These are phyloP conservation scores for Oropetium thomaeum DNA, from an alignment of 176 grass and related monocot genomes.

Conservation along the genomic window DNA sequence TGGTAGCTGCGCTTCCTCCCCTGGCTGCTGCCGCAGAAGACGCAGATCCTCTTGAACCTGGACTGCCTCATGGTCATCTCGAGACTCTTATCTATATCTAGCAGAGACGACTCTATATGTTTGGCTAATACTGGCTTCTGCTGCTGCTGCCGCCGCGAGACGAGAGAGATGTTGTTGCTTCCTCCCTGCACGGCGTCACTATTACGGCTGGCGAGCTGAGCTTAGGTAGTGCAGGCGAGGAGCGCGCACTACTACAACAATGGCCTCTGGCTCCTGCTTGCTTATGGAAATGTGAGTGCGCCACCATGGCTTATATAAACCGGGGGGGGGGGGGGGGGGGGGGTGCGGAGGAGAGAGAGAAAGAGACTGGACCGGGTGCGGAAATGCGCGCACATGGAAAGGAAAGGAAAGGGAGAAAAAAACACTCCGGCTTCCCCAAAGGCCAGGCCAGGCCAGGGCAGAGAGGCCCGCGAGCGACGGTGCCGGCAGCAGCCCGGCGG, in stretches of 20 bases:
- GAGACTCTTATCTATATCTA: neutral
- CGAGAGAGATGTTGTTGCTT: neutral
- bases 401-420: neutral
- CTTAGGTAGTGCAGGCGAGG: conserved; percentile 34
- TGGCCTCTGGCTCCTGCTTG: neutral
- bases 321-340: too few relatives aligned
- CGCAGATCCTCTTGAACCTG: conserved; percentile 95
- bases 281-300: conserved; percentile 34
- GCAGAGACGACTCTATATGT: too few relatives aligned
- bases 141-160: neutral
- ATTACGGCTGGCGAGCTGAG: neutral
- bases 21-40: conserved; percentile 97
- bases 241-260: conserved; percentile 6
- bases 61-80: conserved; percentile 51
- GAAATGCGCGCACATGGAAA: conserved; percentile 32
- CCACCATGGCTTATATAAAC: conserved; percentile 58
- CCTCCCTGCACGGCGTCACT: neutral
- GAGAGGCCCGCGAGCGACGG: neutral
- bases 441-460: neutral
- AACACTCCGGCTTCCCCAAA: conserved; percentile 18
- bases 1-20: conserved; percentile 96
- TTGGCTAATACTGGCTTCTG: too few relatives aligned
- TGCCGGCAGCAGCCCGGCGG: too few relatives aligned
- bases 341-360: neutral
- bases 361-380: neutral